phyloP scores from a whole-genome alignment of 805 yeast genomes.

The Yarrowia sp. region DNA sequence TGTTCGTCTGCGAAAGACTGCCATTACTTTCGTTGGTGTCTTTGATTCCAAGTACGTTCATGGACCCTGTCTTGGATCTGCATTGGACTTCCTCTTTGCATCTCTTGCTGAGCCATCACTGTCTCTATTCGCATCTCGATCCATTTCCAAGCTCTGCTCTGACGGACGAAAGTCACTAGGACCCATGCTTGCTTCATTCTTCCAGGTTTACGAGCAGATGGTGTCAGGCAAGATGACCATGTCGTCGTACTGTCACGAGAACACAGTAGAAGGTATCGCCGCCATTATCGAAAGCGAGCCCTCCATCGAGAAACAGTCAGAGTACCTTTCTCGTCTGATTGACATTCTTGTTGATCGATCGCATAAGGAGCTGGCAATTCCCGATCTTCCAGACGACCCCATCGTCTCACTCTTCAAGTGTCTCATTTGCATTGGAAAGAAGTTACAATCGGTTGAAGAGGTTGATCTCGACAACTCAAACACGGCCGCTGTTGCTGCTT shows the following conservation, averaged over 20 bases:
- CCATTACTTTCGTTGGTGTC: conserved; percentile 64
- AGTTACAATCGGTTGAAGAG: conserved; percentile 67
- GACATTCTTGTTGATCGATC: conserved; percentile 41
- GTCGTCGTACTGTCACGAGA: conserved; percentile 43
- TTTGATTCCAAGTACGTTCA: conserved; percentile 64
- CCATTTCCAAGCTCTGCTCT: conserved; percentile 59
- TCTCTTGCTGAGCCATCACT: conserved; percentile 49
- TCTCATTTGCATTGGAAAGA: conserved; percentile 73
- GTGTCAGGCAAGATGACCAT: conserved; percentile 17
- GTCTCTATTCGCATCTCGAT: conserved; percentile 57
- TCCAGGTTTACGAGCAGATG: conserved; percentile 45
- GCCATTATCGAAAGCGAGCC: conserved; percentile 47
- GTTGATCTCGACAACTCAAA: conserved; percentile 48
- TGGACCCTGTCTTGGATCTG: conserved; percentile 55
- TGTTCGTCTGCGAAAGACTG: conserved; percentile 55
- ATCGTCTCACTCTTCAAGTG: conserved; percentile 67
- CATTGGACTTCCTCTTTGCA: conserved; percentile 64
- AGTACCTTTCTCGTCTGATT: conserved; percentile 50
- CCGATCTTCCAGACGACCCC: conserved; percentile 36
- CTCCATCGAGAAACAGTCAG: conserved; percentile 46
- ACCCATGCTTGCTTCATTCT: conserved; percentile 45
- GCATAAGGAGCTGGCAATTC: conserved; percentile 34
- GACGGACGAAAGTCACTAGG: conserved; percentile 45
- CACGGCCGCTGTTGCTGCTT: conserved; percentile 21
- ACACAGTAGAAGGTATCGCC: conserved; percentile 49